These are phyloP conservation scores for Eucalyptus pauciflora DNA, from an alignment of 345 rosid genomes.

Conservation along the genomic window DNA sequence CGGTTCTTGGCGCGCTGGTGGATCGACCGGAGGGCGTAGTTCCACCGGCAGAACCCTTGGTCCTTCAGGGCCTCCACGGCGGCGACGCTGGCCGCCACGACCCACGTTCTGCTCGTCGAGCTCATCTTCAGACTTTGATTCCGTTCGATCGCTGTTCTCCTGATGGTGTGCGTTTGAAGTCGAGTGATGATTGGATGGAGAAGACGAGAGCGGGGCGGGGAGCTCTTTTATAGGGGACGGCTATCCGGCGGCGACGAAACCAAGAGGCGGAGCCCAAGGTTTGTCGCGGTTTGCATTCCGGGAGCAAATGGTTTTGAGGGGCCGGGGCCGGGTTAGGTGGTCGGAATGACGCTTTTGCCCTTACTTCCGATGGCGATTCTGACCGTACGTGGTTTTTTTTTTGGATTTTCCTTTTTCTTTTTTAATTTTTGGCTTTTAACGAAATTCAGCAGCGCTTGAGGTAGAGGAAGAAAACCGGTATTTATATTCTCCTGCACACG, in stretches of 20 bases:
- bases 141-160: not conserved
- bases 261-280: not conserved
- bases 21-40: conserved; percentile 11
- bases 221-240: not conserved
- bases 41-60: conserved; percentile 27
- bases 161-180: not conserved
- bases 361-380: not conserved
- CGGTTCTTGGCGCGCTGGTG: conserved; percentile 18
- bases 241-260: not conserved
- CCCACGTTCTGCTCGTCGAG: conserved; percentile 21
- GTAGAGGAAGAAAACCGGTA: not conserved
- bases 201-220: not conserved
- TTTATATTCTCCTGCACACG: too few relatives aligned
- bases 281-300: not conserved
- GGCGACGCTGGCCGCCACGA: conserved; percentile 14
- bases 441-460: not conserved
- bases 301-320: not conserved
- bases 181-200: not conserved
- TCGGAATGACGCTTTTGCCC: not conserved
- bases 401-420: not conserved
- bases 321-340: not conserved
- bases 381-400: not conserved
- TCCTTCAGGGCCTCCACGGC: conserved; percentile 29
- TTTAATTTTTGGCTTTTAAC: not conserved
- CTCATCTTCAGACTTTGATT: not conserved